Base-by-base conservation (phyloP, 2,329 filamentous ascomycete genomes). In the Aspergillus fijiensis region DNA sequence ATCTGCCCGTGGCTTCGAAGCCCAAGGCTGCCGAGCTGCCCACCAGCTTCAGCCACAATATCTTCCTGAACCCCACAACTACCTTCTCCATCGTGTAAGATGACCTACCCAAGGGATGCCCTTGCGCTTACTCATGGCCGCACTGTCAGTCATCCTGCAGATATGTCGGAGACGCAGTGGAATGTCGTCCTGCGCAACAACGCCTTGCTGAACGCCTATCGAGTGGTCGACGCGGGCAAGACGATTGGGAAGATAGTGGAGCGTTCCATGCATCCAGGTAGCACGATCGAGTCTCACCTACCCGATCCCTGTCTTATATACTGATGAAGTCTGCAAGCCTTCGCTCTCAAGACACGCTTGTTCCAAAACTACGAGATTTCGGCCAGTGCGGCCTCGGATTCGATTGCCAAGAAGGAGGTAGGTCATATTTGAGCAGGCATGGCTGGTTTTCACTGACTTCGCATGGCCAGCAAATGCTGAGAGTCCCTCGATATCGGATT, bases 31-130 rank as follows among this genome's bases (percentile, higher is more conserved):
- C 45, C 11, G 42, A 56, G 11, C 11, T 25, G 27, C 54, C 54
- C 27, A 57, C 47, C 27, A 50, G 45, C 29, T 57, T 50, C 47
- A 57, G 54, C 31, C 54, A 57, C 54, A 57, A 57, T 50, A 57
- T 57, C n/a, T 57, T 57, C 23, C 11, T 57, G 11, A 57, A 57
- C 27, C 54, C 54, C 5, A 57, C 47, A 16, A 57, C 47, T 2
- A 57, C 47, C 16, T 57, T 50, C 23, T 35, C 33, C 33, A 27
- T 27, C 7, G 27, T 27, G 27, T 27, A 27, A 27, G 27, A 9
- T 27, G 27, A 7, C 7, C 27, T 27, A 6, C 27, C 27, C 27
- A 27, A 27, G 27, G 7, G 1, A 27, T 7, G 27, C 27, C 7
- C 7, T 27, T 27, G 27, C 7, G 6, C 27, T 27, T 27, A 27